A percentile compares a stretch with the other conserved stretches of the same genome.
These are phyloP conservation scores for Ceratocystis diversiconidia DNA, from an alignment of 2,329 filamentous ascomycete species.

Conservation along the genomic window DNA sequence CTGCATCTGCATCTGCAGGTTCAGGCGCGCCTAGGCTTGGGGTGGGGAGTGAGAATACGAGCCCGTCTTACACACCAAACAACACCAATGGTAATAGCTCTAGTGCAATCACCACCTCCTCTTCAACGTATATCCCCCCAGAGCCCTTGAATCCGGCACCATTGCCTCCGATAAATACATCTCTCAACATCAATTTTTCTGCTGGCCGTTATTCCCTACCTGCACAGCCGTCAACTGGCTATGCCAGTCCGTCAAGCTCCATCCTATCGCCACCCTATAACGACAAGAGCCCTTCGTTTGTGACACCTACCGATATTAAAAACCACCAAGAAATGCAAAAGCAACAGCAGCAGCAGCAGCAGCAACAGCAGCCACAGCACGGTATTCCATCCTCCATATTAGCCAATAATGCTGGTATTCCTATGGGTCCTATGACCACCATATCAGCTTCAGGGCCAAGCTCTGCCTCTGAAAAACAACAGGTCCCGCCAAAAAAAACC, in stretches of 20 bases:
- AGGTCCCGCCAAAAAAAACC: conserved; percentile 30
- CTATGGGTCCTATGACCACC: not conserved
- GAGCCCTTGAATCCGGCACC: conserved; percentile 13
- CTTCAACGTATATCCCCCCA: not conserved
- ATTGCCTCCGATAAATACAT: conserved; percentile 22
- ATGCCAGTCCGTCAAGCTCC: conserved; percentile 13
- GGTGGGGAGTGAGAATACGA: conserved; percentile 12
- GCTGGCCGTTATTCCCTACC: conserved; percentile 13
- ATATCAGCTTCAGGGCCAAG: conserved; percentile 23
- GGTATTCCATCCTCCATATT: not conserved
- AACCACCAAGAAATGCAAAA: conserved; percentile 22
- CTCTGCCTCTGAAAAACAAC: conserved; percentile 27
- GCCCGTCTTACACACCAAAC: conserved; percentile 8
- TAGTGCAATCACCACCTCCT: not conserved
- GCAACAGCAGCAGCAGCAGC: conserved; percentile 20
- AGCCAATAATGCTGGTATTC: not conserved
- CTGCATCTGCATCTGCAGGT: conserved; percentile 8
- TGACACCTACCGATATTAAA: conserved; percentile 37
- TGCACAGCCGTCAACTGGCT: conserved; percentile 13
- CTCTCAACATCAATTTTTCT: conserved; percentile 2
- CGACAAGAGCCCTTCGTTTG: conserved; percentile 32
- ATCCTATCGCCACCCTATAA: conserved; percentile 1
- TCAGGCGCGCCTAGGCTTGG: not conserved
- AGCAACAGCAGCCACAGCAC: conserved; percentile 12
- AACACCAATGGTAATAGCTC: conserved; percentile 1